Evolutionary conservation across 345 rosid genomes (phyloP).

Genomic region (Syzygium grande): DNA sequence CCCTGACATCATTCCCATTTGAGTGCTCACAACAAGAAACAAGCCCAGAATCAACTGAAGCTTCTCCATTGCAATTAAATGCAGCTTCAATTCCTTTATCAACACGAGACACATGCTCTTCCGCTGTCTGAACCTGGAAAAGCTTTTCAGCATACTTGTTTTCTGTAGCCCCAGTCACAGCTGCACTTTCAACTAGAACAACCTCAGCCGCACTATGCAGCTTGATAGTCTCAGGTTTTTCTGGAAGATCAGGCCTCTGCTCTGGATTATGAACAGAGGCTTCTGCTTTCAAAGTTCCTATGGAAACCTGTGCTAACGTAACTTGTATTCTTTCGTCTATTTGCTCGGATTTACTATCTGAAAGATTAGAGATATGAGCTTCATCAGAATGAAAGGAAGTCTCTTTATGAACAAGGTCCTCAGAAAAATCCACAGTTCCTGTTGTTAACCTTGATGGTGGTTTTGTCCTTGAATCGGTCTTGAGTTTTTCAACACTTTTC

Average conservation of each 20-base stretch:
- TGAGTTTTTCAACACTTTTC: not conserved
- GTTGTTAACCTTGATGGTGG: not conserved
- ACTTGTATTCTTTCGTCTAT: not conserved
- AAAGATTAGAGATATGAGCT: not conserved
- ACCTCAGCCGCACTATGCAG: not conserved
- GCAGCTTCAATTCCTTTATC: not conserved
- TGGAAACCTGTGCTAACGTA: not conserved
- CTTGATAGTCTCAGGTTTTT: not conserved
- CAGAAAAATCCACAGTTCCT: not conserved
- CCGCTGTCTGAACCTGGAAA: not conserved
- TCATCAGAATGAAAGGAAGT: constrained; percentile 3
- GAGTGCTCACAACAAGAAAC: not conserved
- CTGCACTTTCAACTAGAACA: not conserved
- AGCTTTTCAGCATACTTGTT: not conserved
- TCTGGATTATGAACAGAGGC: constrained; percentile 1
- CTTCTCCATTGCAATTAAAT: not conserved
- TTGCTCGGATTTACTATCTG: constrained; percentile 1
- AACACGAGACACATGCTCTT: not conserved
- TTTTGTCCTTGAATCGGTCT: not conserved
- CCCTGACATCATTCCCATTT: constrained; percentile 1
- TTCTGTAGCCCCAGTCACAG: not conserved
- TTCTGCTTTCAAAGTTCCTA: constrained; percentile 1
- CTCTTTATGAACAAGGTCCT: not conserved
- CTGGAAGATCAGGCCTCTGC: not conserved
- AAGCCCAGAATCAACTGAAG: not conserved